Base-by-base conservation (phyloP, 371 early-diverging fungal species). In the Mucor saturninus region DNA sequence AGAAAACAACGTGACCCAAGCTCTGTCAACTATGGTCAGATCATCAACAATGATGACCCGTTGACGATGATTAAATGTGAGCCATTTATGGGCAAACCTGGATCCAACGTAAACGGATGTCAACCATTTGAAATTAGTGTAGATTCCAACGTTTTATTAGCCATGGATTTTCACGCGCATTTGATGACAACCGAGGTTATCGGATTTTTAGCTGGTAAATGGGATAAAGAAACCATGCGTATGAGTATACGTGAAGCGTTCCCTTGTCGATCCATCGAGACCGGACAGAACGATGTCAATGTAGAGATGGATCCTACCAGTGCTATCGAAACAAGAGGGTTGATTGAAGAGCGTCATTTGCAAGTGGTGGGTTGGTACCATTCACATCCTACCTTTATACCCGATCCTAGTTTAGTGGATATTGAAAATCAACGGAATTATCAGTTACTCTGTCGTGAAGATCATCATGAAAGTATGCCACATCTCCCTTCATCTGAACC, bases 301-400 rank as follows among this genome's bases (percentile, higher is more conserved):
- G 95, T 95, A 11, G 95, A 95, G 58, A 92, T 94, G 90, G 93
- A 93, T 61, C 95, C 95, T 0, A 89, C 86, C 2, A 87, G 88
- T 51, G 91, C 91, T 39, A 77, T 92, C 56, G 91, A 88, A 46
- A 91, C 89, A 9, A 80, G 93, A 3, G 86, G 90, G 52, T 68
- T 85, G 71, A 91, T 94, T 73, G 84, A 83, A 45, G 85, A 86
- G 28, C 75, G 81, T 10, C 81, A 89, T 7, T 76, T 95, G 86
- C 76, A 80, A 15, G 91, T 95, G 4, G 92, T 95, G 6, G 95
- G 95, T 14, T 95, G 95, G 94, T 93, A 91, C 72, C 94, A 93
- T 68, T 90, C 91, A 39, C 94, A 93, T 72, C 94, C 94, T 28
- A 86, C 89, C 0, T 93, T 93, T 71, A 75, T 81, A 28, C 89